Evolutionary conservation across 176 grass and related monocot genomes (phyloP), one percentile per base, ranked within the genome.

Genomic region (Paspalum notatum): DNA sequence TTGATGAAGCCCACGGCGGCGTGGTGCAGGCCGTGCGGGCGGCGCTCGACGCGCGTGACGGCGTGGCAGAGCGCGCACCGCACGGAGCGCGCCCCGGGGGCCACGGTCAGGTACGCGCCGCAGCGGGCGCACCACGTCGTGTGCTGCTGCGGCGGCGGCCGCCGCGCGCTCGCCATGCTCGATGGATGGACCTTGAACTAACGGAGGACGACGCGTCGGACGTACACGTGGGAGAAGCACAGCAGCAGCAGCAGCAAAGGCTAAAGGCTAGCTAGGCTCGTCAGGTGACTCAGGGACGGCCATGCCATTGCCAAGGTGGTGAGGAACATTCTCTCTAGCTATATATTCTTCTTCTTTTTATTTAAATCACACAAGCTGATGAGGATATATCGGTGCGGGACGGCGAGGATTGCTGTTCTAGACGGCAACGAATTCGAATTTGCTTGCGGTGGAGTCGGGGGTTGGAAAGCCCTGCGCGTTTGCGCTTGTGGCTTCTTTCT

Each of bases 1-100:
- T 64, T 94, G 71, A 97, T 46, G 65, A 94, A 90, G 12, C 91
- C 89, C 12, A 80, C 72, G 17, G 91, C 81, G 12, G 91, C 81
- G 17, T 18, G 55, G 55, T 40, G 79, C 45, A 82, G 18, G 55
- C 59, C 88, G 44, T 74, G 68, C 13, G 82, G 85, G 46, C 83
- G 85, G 25, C 80, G 62, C 18, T 90, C 76, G n/a, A 94, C 79
- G 78, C 69, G 73, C 72, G 84, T 90, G 42, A 75, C 45, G 66
- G 63, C 11, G 64, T 32, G 72, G 87, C 94, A 94, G 25, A 88
- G 65, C 50, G 91, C 25, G 83, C 94, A 97, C 42, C 84, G 67
- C 26, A 97, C 71, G 62, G 82, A 84, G 55, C 83, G 77, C 42
- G 85, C 72, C 2, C 25, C 76, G 16, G 76, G n/a, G 13, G 76